Percentiles rank a stretch among this genome's conserved stretches.
Conservation (phyloP, 1,284 basidiomycete species). For the Cutaneotrichosporon sp. region DNA sequence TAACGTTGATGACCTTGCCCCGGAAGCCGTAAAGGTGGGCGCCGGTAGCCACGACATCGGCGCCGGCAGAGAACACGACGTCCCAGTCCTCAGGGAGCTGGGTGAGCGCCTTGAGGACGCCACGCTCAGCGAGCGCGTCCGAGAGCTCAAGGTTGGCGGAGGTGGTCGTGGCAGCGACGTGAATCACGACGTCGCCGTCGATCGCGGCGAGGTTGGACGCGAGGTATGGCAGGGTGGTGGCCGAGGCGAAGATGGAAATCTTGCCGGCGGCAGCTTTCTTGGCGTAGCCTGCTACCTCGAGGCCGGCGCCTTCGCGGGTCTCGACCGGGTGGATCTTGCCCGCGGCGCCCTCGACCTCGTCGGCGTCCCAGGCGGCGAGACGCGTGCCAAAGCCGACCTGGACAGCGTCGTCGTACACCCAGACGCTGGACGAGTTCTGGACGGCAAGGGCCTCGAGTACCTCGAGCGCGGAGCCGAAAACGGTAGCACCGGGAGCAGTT, state of each 20-base stretch:
- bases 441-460: conserved; percentile 42
- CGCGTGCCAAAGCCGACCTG: conserved; percentile 41
- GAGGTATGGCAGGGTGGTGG: conserved; percentile 62
- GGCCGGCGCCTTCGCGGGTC: conserved; percentile 79
- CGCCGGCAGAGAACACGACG: conserved; percentile 69
- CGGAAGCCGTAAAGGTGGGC: conserved; percentile 33
- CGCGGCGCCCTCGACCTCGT: conserved; percentile 13
- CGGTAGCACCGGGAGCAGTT: conserved; percentile 37
- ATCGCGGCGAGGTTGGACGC: conserved; percentile 63
- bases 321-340: conserved; percentile 64
- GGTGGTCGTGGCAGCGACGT: conserved; percentile 66
- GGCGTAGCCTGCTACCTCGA: conserved; percentile 68
- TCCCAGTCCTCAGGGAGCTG: conserved; percentile 63
- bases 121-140: conserved; percentile 58
- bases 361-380: conserved; percentile 22
- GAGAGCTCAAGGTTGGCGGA: conserved; percentile 57
- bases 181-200: conserved; percentile 64
- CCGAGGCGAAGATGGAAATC: conserved; percentile 45
- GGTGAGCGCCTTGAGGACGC: conserved; percentile 52
- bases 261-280: conserved; percentile 53
- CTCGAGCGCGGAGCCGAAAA: conserved; percentile 39
- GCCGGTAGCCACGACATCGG: conserved; percentile 70
- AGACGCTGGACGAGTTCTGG: conserved; percentile 39
- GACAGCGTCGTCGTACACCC: conserved; percentile 47
- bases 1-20: conserved; percentile 42